Evolutionary conservation across 2,329 filamentous ascomycete species (phyloP).

Genomic region (Teratosphaeria gauchensis): DNA sequence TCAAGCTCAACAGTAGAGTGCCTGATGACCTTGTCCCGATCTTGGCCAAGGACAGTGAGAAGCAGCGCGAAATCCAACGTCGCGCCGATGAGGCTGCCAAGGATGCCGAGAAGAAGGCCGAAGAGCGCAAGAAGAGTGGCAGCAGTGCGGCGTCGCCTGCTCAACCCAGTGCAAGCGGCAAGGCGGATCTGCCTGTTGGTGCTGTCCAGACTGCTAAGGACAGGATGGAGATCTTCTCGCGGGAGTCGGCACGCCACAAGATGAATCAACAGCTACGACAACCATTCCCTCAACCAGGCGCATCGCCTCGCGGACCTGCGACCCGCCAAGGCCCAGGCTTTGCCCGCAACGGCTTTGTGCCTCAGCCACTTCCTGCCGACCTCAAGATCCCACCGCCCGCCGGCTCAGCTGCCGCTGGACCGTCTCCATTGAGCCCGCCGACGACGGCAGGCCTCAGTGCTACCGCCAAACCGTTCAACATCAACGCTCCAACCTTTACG

Average conservation of each 20-base stretch:
- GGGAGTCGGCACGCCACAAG: neutral
- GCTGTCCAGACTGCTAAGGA: neutral
- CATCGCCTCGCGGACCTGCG: conserved; percentile 12
- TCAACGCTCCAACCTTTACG: conserved; percentile 71
- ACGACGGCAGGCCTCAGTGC: conserved; percentile 41
- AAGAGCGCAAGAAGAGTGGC: conserved; percentile 27
- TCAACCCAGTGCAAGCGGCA: conserved; percentile 4
- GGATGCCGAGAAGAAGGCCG: conserved; percentile 36
- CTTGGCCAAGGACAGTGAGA: conserved; percentile 89
- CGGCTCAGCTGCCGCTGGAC: conserved; percentile 2
- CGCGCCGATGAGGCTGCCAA: conserved; percentile 72
- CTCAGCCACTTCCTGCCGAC: neutral
- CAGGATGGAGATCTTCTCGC: neutral
- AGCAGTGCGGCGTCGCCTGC: conserved; percentile 14
- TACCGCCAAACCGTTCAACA: conserved; percentile 70
- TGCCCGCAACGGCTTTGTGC: neutral
- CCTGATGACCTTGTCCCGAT: conserved; percentile 88
- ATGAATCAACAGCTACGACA: neutral
- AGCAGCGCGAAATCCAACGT: conserved; percentile 86
- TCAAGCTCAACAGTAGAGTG: conserved; percentile 89
- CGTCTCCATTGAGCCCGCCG: conserved; percentile 37
- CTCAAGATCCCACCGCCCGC: neutral
- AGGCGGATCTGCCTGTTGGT: neutral
- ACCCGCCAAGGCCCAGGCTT: conserved; percentile 1
- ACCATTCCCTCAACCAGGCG: neutral